Evolutionary conservation across 192 early-diverging fungal species (phyloP), one percentile per base, ranked within the genome.

Genomic region (Tieghemiomyces parasiticus): DNA sequence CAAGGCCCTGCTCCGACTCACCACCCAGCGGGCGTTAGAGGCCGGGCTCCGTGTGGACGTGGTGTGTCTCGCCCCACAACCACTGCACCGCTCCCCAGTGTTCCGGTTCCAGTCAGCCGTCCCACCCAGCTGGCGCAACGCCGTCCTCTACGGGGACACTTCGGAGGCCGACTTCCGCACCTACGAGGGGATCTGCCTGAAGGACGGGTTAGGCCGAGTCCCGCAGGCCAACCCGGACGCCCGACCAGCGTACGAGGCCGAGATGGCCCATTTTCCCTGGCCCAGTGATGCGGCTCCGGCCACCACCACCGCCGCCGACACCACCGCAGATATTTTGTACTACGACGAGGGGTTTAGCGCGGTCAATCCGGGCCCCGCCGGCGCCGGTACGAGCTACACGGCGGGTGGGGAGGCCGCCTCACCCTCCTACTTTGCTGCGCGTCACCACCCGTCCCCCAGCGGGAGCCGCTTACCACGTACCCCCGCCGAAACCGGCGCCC

Each of bases 1-100:
- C 62, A 91, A 92, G 62, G 77, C 75, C 48, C 68, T 95, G 20
- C 68, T 91, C 19, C 77, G 95, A n/a, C 66, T 99, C 63, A 99
- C 92, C 4, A 89, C 91, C 2, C 90, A 97, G 71, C 78, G 95
- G 25, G 93, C 95, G 89, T 81, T 90, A 22, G 88, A 91, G 67
- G 83, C 86, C 67, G 92, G 92, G 20, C 82, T 95, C 42, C 87
- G 86, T 1, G 71, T 93, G 33, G 95, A 99, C 71, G 66, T 99
- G 25, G 88, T 99, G 25, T 93, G 93, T 52, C 73, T 99, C 4
- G 85, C 87, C 13, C 83, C 83, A 16, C 77, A 83, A 12, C 95
- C 95, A 19, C 77, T 97, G 34, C 88, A 91, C 65, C 75, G 86
- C 2, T 88, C 90, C 1, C 95, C 94, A 0, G 77, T 97, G 1